Evolutionary conservation across 495 filamentous ascomycete genomes (phyloP), one percentile per base, ranked within the genome.

Genomic region (Aspergillus heteromorphus): DNA sequence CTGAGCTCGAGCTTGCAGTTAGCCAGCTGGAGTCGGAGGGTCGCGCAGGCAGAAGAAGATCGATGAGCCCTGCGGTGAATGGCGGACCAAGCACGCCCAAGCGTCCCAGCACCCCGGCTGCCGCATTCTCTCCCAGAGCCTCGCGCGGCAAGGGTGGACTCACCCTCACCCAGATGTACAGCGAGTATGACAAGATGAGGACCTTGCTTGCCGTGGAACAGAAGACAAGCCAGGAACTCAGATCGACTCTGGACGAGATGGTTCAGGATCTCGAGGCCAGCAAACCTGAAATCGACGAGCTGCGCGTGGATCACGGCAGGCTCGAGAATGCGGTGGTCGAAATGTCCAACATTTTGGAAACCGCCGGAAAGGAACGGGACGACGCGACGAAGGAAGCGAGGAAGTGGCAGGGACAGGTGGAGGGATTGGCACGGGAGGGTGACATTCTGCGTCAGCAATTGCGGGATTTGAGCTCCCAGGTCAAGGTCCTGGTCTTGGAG

Each of bases 401-500:
- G 49, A 95, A 86, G 62, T 85, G 83, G 59, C 87, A 92, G 65
- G 82, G 79, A 45, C 78, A 87, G 55, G 82, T 88, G 21, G 76
- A 85, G 51, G 87, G 85, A 9, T 77, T 86, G 6, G 76, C 82
- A 38, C 83, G 83, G 14, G 91, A 97, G 69, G 78, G 81, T 23
- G 85, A 87, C 49, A 84, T 97, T 49, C 76, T 96, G 11, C 87
- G 86, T 25, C 87, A 92, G 56, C 82, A 97, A 64, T 76, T 97
- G n/a, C 84, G 93, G 21, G 93, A 97, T 72, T 78, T 96, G 17
- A 91, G 90, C 58, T 82, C 86, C 1, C 91, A 97, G 65, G 80
- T 96, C 58, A 93, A 95, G 69, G 80, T 96, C 40, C 77, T 99
- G 1, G 79, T 96, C 8, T 80, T 91, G 61, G 92, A 95, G 65